A percentile compares a stretch with the other conserved stretches of the same genome.
These are phyloP conservation scores for Thelonectria olida DNA, from an alignment of 2,329 filamentous ascomycete genomes.

Conservation along the genomic window DNA sequence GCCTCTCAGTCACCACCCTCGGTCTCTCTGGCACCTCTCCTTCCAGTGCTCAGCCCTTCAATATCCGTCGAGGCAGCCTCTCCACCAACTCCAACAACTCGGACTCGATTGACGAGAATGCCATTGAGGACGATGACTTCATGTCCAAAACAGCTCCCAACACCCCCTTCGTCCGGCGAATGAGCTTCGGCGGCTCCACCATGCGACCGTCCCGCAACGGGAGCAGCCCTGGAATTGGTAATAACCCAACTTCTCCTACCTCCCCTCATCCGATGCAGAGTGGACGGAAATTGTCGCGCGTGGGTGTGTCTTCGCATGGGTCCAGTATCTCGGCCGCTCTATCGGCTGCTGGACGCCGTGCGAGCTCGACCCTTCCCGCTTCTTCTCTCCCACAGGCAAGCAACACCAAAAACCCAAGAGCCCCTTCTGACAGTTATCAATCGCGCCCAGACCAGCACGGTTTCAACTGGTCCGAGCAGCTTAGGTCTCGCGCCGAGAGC, in stretches of 20 bases:
- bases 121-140: conserved; percentile 75
- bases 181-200: conserved; percentile 89
- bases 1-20: conserved; percentile 78
- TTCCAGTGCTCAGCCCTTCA: conserved; percentile 61
- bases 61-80: conserved; percentile 71
- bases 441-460: conserved; percentile 79
- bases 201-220: conserved; percentile 65
- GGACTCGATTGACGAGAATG: conserved; percentile 75
- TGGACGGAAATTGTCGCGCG: conserved; percentile 43
- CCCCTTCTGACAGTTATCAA: conserved; percentile 71
- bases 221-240: conserved; percentile 73
- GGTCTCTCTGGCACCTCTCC: conserved; percentile 78
- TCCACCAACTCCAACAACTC: conserved; percentile 69
- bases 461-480: conserved; percentile 97
- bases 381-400: conserved; percentile 63
- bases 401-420: conserved; percentile 64
- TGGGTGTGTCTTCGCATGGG: conserved; percentile 36
- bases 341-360: conserved; percentile 47
- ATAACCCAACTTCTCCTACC: conserved; percentile 56
- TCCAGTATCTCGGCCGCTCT: conserved; percentile 46
- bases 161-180: conserved; percentile 82
- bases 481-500: conserved; percentile 90
- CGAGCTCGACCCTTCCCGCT: conserved; percentile 45
- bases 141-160: conserved; percentile 66
- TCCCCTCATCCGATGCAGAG: conserved; percentile 43